phyloP scores from a whole-genome alignment of 305 asterid species.

The Withania somnifera region DNA sequence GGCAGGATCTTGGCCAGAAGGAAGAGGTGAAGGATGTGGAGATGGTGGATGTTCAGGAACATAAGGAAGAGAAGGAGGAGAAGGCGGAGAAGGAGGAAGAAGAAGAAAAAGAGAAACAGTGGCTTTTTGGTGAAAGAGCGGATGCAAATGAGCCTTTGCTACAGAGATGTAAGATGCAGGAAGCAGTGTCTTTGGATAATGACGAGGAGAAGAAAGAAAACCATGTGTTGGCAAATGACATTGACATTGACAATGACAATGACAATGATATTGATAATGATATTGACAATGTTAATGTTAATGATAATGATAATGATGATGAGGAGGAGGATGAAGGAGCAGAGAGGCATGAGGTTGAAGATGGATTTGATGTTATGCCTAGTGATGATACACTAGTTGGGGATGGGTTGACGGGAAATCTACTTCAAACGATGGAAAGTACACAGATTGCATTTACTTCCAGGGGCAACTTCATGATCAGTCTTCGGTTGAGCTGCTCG shows the following conservation, averaged over 20 bases:
- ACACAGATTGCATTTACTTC: conserved; percentile 34
- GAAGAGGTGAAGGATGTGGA: conserved; percentile 24
- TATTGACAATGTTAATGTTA: neutral
- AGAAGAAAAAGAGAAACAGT: conserved; percentile 20
- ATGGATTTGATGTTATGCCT: conserved; percentile 29
- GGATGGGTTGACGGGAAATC: conserved; percentile 48
- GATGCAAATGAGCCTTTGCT: conserved; percentile 20
- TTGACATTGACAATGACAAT: neutral
- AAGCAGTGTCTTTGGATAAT: conserved; percentile 3
- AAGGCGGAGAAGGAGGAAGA: conserved; percentile 12
- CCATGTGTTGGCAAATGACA: conserved; percentile 10
- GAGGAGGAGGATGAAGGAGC: conserved; percentile 21
- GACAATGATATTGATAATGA: neutral
- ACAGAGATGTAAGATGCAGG: conserved; percentile 29
- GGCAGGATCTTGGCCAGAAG: conserved; percentile 39
- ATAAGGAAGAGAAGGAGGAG: neutral
- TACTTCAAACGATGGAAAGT: conserved; percentile 41
- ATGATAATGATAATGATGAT: conserved; percentile 12
- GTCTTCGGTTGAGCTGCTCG: conserved; percentile 24
- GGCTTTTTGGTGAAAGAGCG: conserved; percentile 38
- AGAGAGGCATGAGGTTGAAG: conserved; percentile 17
- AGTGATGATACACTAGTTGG: conserved; percentile 32
- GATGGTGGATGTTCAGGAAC: conserved; percentile 15
- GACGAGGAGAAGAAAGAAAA: conserved; percentile 8
- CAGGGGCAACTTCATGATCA: conserved; percentile 38